These are phyloP conservation scores for Barbatosphaeria neglecta DNA, from an alignment of 495 filamentous ascomycete genomes.

Conservation along the genomic window DNA sequence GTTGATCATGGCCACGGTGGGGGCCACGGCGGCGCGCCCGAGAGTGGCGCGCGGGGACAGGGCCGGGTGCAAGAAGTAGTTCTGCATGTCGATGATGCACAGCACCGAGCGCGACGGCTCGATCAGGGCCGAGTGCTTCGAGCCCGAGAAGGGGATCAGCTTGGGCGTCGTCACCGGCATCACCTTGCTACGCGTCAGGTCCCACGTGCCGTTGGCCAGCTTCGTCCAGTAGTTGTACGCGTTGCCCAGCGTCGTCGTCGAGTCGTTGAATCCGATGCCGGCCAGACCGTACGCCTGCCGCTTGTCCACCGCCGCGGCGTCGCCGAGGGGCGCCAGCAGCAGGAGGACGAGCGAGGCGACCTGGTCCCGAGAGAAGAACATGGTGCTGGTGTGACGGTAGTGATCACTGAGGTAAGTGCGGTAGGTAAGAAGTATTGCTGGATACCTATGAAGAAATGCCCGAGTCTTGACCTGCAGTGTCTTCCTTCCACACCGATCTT, in stretches of 20 bases:
- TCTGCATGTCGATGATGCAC: conserved; percentile 43
- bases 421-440: too few relatives aligned
- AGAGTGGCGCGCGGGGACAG: conserved; percentile 6
- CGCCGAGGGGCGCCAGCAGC: neutral
- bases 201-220: conserved; percentile 1
- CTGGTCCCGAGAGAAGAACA: neutral
- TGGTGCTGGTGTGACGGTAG: neutral
- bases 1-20: conserved; percentile 8
- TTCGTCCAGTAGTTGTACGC: conserved; percentile 1
- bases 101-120: conserved; percentile 18
- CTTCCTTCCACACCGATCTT: too few relatives aligned
- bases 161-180: conserved; percentile 2
- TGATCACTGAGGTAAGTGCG: too few relatives aligned
- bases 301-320: neutral
- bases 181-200: conserved; percentile 1
- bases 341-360: neutral
- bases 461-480: too few relatives aligned
- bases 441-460: too few relatives aligned
- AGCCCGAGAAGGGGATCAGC: neutral
- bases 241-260: neutral
- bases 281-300: conserved; percentile 1
- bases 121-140: neutral
- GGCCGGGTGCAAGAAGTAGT: conserved; percentile 34
- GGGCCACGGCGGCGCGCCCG: conserved; percentile 4
- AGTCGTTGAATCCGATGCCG: neutral